Evolutionary conservation across 202 grass and related monocot genomes (phyloP), one percentile per base, ranked within the genome.

Genomic region (Setaria viridis): DNA sequence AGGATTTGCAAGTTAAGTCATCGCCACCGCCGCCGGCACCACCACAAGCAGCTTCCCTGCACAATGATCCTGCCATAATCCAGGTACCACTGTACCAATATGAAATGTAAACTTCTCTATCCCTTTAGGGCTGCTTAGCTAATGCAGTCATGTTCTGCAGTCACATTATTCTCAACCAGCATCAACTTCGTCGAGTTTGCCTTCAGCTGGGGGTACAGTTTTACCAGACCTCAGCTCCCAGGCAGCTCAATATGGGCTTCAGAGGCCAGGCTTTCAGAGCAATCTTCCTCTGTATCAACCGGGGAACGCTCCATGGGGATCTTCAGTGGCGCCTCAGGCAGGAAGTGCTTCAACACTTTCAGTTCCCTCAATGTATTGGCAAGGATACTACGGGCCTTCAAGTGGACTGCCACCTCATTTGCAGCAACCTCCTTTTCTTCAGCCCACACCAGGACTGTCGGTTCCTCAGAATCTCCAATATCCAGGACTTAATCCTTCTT

Each of bases 1-100:
- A 97, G 94, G 91, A 94, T 77, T 88, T 97, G 80, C 90, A 94
- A 90, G 91, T 97, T 82, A 94, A 97, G 45, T 95, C 88, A 14
- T 89, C 25, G 25, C 25, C 91, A 34, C 90, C 93, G 19, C 93
- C 64, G 5, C 90, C 90, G 1, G 91, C 86, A 2, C 77, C 64
- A 34, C 86, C 87, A 16, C 76, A 86, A 82, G 81, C 81, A 80
- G 71, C 92, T 83, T 57, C 88, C 62, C 78, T 90, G 80, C 88
- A 94, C 77, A 97, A 88, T 43, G 94, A 97, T 81, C 94, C 94
- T 83, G 89, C 94, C 76, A 94, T 97, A 86, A 97, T 94, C 53
- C 94, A 97, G 94, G 92, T 97, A 89, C 47, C 11, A 2, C 30
- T 68, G 90, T 97, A 91, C 34, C 13, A 11, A 9, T 72, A 45